Evolutionary conservation across 371 early-diverging fungal genomes (phyloP).

Genomic region (Apophysomyces ossiformis): DNA sequence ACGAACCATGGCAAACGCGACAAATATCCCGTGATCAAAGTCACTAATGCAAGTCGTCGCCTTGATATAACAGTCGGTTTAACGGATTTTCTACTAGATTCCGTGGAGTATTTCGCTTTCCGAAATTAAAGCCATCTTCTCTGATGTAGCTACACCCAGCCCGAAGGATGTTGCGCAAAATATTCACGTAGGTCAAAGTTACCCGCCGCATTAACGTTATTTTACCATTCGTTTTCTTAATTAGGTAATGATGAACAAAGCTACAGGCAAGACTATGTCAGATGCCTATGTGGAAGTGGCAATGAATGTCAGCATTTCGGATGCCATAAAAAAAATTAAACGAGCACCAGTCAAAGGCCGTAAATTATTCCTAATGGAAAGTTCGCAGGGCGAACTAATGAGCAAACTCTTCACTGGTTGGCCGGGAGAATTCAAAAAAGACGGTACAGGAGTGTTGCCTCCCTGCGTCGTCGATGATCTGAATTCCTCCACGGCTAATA

Average conservation of each 20-base stretch:
- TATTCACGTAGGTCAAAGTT: conserved; percentile 29
- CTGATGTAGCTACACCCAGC: conserved; percentile 25
- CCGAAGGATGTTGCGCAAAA: conserved; percentile 30
- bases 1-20: background rate
- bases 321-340: conserved; percentile 33
- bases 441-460: conserved; percentile 19
- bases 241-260: conserved; percentile 40
- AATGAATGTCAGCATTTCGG: conserved; percentile 30
- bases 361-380: conserved; percentile 44
- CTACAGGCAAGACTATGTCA: conserved; percentile 54
- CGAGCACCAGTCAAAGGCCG: conserved; percentile 56
- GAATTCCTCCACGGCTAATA: background rate
- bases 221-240: background rate
- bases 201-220: too few relatives aligned
- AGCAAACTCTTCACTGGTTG: conserved; percentile 60
- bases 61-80: background rate
- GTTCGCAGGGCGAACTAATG: conserved; percentile 61
- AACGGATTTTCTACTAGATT: conserved; percentile 23
- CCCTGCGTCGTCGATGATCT: background rate
- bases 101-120: conserved; percentile 38
- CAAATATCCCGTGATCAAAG: conserved; percentile 20
- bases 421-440: conserved; percentile 37
- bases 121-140: conserved; percentile 28
- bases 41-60: conserved; percentile 25
- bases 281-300: conserved; percentile 56